Conservation (phyloP, 768 basidiomycete genomes). For the Russula lepida region DNA sequence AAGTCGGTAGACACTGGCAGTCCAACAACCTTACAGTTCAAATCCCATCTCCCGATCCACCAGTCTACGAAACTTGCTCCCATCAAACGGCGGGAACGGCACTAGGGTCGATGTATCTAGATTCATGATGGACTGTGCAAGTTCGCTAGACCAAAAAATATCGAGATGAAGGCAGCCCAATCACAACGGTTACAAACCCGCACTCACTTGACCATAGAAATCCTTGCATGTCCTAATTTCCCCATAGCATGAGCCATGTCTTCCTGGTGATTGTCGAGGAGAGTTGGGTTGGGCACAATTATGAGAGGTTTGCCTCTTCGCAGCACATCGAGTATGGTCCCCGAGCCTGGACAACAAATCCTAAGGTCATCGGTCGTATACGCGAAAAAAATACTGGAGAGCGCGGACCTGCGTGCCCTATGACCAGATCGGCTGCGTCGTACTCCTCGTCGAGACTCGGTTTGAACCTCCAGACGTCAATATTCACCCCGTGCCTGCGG, state of each 20-base stretch:
- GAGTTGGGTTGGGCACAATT: conserved; percentile 79
- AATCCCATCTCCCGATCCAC: conserved; percentile 80
- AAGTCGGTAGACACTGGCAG: neutral
- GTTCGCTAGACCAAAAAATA: conserved; percentile 32
- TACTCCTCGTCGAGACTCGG: conserved; percentile 61
- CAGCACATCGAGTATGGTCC: conserved; percentile 86
- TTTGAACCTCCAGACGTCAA: conserved; percentile 71
- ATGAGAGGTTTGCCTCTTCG: conserved; percentile 69
- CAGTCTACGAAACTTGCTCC: conserved; percentile 53
- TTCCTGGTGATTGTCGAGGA: conserved; percentile 90
- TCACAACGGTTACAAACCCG: neutral
- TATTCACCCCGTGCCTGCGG: conserved; percentile 36
- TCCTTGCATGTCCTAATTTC: conserved; percentile 46
- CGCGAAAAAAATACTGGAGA: neutral
- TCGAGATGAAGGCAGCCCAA: neutral
- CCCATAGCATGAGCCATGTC: conserved; percentile 72
- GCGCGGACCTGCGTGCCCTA: conserved; percentile 85
- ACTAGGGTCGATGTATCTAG: conserved; percentile 39
- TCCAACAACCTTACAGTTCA: conserved; percentile 1
- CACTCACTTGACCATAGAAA: conserved; percentile 53
- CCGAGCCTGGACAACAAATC: conserved; percentile 54
- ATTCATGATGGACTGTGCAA: conserved; percentile 44
- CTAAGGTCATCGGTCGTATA: neutral
- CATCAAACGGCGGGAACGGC: conserved; percentile 63
- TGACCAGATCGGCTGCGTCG: conserved; percentile 62